Evolutionary conservation across 2,329 filamentous ascomycete species (phyloP), one percentile per base, ranked within the genome.

Genomic region (Cladosporium sp.): DNA sequence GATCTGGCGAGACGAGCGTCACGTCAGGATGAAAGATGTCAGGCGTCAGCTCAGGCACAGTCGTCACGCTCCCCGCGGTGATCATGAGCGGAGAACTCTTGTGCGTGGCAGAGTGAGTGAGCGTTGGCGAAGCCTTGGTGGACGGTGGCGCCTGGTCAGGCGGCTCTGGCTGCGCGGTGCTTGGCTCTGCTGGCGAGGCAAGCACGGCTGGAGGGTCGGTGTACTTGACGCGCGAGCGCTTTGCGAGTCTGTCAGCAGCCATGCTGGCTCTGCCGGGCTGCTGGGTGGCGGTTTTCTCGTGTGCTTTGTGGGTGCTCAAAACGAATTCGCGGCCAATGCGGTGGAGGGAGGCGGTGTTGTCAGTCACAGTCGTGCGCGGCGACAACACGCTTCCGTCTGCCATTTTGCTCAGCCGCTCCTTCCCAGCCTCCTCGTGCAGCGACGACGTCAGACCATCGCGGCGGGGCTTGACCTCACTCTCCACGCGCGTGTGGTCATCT

Each of bases 171-270:
- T 44, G 40, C 22, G 20, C 20, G 3, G 24, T 22, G 3, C 20
- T 15, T n/a, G 8, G 15, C 25, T 5, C 15, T 12, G 20, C 24
- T 9, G 22, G 10, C 15, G 8, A 17, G 24, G 42, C 13, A 28
- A 28, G 22, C 8, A 42, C 17, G 12, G 25, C 24, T 17, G 22
- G 39, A 19, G 50, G 10, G 5, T 53, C 50, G 1, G 25, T 53
- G 50, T 53, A 53, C 8, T 53, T 53, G 24, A 53, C 4, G 24
- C 50, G 50, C 20, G 24, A n/a, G 42, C 42, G 24, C 42, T 15
- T 19, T 45, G 15, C 6, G 6, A n/a, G 1, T 9, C 32, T 32
- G 36, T 22, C 15, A n/a, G 49, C 6, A 19, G 15, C n/a, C 20
- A 28, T 39, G 42, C n/a, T 24, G 5, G 15, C 25, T 4, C 40